Conservation (phyloP, 495 filamentous ascomycete genomes). For the Aspergillus saccharolyticus region DNA sequence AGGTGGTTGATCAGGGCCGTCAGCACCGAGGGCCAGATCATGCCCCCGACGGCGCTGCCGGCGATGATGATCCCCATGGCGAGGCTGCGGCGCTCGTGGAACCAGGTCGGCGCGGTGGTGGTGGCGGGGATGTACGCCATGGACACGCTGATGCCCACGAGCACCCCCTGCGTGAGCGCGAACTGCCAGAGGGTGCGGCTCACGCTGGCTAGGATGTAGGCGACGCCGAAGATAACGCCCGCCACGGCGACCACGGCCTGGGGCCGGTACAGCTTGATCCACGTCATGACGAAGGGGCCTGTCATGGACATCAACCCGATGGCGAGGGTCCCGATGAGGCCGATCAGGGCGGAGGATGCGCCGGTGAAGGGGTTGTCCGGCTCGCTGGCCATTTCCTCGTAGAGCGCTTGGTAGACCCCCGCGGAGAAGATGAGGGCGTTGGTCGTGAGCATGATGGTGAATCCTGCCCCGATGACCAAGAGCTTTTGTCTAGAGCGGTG, state of each 20-base stretch:
- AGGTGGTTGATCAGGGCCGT: slow-evolving; percentile 23
- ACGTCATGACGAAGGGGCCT: slow-evolving; percentile 32
- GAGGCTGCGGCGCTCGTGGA: slow-evolving; percentile 26
- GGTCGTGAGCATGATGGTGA: slow-evolving; percentile 33
- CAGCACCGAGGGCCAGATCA: slow-evolving; percentile 34
- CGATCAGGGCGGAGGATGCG: slow-evolving; percentile 36
- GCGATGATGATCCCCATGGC: slow-evolving; percentile 37
- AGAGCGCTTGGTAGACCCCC: slow-evolving; percentile 44
- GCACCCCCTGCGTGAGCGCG: slow-evolving; percentile 33
- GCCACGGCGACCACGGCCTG: slow-evolving; percentile 26
- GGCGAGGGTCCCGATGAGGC: slow-evolving; percentile 41
- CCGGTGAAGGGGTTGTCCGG: slow-evolving; percentile 31
- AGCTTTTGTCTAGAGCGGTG: not conserved
- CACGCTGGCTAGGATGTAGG: slow-evolving; percentile 32
- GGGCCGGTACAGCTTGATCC: slow-evolving; percentile 35
- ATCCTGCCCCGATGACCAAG: slow-evolving; percentile 22
- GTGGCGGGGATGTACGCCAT: slow-evolving; percentile 37
- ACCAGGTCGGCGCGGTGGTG: slow-evolving; percentile 36
- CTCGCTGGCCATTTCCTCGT: slow-evolving; percentile 32
- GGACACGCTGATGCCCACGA: slow-evolving; percentile 33
- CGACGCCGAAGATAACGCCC: slow-evolving; percentile 25
- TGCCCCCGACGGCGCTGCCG: slow-evolving; percentile 33
- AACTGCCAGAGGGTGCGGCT: slow-evolving; percentile 38
- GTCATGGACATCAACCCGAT: slow-evolving; percentile 42
- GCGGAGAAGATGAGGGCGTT: slow-evolving; percentile 44